Base-by-base conservation (phyloP, 306 rosid species). In the Quercus suber region DNA sequence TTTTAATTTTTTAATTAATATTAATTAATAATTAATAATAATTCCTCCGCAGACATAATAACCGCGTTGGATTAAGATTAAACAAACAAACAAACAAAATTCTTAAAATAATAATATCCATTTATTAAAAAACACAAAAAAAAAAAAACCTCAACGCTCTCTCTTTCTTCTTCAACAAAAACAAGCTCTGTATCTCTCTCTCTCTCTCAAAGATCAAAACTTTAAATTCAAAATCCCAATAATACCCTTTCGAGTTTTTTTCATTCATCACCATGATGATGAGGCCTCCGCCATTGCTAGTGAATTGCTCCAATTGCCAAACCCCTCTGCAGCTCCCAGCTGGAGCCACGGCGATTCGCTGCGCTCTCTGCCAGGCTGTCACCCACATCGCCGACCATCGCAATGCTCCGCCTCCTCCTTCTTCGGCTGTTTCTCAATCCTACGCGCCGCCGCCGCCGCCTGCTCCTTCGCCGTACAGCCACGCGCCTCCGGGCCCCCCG, bases 361-460 rank as follows among this genome's bases (percentile, higher is more conserved):
- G 99, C 89, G 89, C 92, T 68, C 64, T 92, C 82, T 95, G 99
- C 79, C 91, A 86, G 17, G 89, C 92, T n/a, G 82, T 92, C 80
- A 95, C 99, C 33, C 85, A 59, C 53, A 53, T 95, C 51, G 88
- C 81, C 17, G 97, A 95, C 59, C 96, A 96, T 13, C 98, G 97
- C 72, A 64, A 88, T 17, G 37, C 73, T 43, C 90, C 88, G 67
- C 69, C 84, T 1, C 86, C 86, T 21, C 73, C 93, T 18, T 20
- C 67, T 15, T 72, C 78, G 55, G 19, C 72, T 1, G 82, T 82
- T 0, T 30, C 92, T 3, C 70, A 84, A 0, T 3, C 79, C 3
- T 21, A 80, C 4, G 71, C 85, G 31, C 81, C 86, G 6, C 55
- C 85, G 1, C 59, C 84, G 37, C 80, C 82, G 3, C 55, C 73